phyloP scores from a whole-genome alignment of 441 rosid species.

The Pelargonium cotyledonis region DNA sequence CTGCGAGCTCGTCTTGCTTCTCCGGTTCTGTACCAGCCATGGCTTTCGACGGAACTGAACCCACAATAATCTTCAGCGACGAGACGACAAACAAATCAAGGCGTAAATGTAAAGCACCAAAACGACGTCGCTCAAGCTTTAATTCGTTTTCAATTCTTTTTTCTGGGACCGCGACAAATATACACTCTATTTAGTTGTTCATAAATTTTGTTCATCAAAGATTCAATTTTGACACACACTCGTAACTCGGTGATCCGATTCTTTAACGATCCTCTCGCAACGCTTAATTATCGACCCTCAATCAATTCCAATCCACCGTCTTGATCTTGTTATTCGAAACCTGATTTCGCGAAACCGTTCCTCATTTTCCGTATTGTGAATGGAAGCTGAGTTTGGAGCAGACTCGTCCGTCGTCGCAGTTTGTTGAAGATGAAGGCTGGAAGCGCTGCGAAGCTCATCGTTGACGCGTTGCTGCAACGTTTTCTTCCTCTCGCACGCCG shows the following conservation, averaged over 20 bases:
- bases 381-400: background rate
- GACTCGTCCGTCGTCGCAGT: background rate
- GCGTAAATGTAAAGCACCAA: no score
- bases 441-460: conserved; percentile 90
- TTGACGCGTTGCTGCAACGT: conserved; percentile 92
- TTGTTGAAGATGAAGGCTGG: conserved; percentile 62
- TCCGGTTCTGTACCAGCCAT: conserved; percentile 22
- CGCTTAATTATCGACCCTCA: no score
- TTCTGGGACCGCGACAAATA: no score
- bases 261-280: background rate
- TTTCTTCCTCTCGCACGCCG: conserved; percentile 96
- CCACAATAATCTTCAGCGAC: no score
- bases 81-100: no score
- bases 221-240: no score
- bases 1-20: conserved; percentile 46
- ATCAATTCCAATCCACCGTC: background rate
- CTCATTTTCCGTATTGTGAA: background rate
- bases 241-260: no score
- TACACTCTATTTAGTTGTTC: no score
- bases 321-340: background rate
- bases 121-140: no score
- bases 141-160: no score
- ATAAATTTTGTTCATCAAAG: no score
- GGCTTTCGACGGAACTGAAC: background rate
- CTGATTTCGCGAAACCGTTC: background rate